phyloP scores from a whole-genome alignment of 495 filamentous ascomycete genomes.

The Viridothelium virens region DNA sequence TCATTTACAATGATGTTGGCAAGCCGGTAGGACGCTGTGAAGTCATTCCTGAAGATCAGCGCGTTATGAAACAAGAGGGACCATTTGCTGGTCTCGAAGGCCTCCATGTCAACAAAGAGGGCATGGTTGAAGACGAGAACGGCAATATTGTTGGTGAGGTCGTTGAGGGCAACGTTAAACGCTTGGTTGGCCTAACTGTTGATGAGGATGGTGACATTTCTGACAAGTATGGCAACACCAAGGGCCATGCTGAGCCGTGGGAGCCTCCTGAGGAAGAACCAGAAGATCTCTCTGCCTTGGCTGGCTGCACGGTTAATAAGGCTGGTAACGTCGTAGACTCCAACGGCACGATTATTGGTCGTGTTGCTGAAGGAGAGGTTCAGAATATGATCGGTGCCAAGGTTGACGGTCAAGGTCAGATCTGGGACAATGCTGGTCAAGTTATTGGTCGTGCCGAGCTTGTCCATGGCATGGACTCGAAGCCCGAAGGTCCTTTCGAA shows the following conservation, averaged over 20 bases:
- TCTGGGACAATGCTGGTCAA: constrained; percentile 74
- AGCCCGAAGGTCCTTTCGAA: constrained; percentile 66
- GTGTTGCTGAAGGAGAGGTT: constrained; percentile 64
- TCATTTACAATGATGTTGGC: constrained; percentile 65
- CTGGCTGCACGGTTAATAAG: constrained; percentile 82
- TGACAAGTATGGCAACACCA: constrained; percentile 70
- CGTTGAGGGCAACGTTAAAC: constrained; percentile 63
- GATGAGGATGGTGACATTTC: constrained; percentile 80
- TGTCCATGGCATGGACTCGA: constrained; percentile 57
- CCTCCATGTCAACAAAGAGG: constrained; percentile 60
- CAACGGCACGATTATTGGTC: constrained; percentile 64
- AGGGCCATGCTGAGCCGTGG: constrained; percentile 67
- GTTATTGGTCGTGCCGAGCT: constrained; percentile 71
- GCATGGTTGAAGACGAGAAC: constrained; percentile 59
- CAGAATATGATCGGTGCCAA: constrained; percentile 67
- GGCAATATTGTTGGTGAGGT: constrained; percentile 65
- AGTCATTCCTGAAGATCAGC: constrained; percentile 64
- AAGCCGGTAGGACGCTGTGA: constrained; percentile 69
- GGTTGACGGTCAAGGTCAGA: constrained; percentile 72
- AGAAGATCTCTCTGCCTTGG: constrained; percentile 60
- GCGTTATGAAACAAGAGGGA: constrained; percentile 55
- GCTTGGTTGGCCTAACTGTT: constrained; percentile 64
- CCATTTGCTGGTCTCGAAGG: constrained; percentile 71
- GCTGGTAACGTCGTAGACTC: constrained; percentile 73
- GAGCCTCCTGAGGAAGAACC: constrained; percentile 50